Conservation (phyloP, 2,329 filamentous ascomycete genomes). For the Alternaria sp. region DNA sequence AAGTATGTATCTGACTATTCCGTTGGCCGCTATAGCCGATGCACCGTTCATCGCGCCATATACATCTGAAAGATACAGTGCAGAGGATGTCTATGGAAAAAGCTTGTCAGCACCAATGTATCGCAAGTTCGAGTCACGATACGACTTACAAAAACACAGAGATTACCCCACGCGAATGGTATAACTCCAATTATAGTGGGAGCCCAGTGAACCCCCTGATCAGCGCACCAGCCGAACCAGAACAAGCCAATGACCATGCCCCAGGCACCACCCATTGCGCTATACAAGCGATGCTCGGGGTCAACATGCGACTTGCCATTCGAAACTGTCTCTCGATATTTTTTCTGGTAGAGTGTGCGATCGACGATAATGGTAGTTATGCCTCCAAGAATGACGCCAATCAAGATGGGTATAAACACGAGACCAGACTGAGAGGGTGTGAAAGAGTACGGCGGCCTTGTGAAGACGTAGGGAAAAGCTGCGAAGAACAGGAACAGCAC, state of each 20-base stretch:
- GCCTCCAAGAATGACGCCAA: constrained; percentile 41
- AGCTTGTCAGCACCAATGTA: background rate
- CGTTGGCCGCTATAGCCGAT: constrained; percentile 52
- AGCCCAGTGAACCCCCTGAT: constrained; percentile 59
- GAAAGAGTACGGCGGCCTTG: constrained; percentile 42
- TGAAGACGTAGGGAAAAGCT: constrained; percentile 47
- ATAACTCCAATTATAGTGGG: constrained; percentile 60
- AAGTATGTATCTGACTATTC: constrained; percentile 49
- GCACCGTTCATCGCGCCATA: constrained; percentile 47
- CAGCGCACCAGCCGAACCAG: constrained; percentile 69
- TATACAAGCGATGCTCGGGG: constrained; percentile 67
- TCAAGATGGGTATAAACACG: constrained; percentile 44
- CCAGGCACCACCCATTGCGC: constrained; percentile 66
- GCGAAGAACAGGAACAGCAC: constrained; percentile 50
- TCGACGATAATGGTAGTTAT: constrained; percentile 49
- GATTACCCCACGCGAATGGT: constrained; percentile 68
- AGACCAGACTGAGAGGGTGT: constrained; percentile 41
- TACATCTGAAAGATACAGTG: constrained; percentile 43
- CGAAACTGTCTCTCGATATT: constrained; percentile 36
- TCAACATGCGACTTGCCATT: constrained; percentile 47
- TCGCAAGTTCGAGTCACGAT: too few relatives aligned
- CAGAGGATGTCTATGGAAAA: constrained; percentile 33
- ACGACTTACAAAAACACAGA: constrained; percentile 66
- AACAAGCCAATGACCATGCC: constrained; percentile 65
- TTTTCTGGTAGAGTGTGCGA: constrained; percentile 46